Evolutionary conservation across 148 eudicot genomes (phyloP).

Genomic region (Chenopodium formosanum): DNA sequence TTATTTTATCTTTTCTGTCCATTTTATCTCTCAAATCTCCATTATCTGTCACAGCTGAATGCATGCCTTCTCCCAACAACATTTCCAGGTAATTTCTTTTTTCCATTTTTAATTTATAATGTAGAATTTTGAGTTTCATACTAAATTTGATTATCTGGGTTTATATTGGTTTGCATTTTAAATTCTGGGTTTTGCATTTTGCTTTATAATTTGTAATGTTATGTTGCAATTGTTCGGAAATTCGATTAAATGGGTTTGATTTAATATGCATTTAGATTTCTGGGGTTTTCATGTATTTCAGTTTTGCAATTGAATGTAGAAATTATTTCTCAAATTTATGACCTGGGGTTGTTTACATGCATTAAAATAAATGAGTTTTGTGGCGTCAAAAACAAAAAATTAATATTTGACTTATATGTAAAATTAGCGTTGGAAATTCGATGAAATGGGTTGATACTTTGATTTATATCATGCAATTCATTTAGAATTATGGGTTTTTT

Average conservation of each 20-base stretch:
- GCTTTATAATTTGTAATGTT: background rate
- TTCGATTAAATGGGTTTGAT: background rate
- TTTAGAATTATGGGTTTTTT: background rate
- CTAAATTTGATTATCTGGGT: background rate
- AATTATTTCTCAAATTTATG: background rate
- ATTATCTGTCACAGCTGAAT: background rate
- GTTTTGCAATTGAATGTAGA: background rate
- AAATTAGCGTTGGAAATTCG: background rate
- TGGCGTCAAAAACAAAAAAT: too few species aligned
- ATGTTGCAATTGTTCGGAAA: background rate
- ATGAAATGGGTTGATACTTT: background rate
- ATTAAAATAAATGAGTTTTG: too few species aligned
- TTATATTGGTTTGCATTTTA: conserved; percentile 1
- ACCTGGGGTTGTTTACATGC: too few species aligned
- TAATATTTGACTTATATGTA: too few species aligned
- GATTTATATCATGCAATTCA: background rate
- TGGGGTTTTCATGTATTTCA: background rate
- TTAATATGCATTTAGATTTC: background rate
- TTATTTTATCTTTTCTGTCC: background rate
- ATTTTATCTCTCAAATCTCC: background rate
- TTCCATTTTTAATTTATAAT: background rate
- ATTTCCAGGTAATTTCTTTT: conserved; percentile 3
- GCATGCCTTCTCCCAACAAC: conserved; percentile 8
- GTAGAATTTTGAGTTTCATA: background rate
- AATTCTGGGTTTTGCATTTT: background rate